These are phyloP conservation scores for Fragaria ananassa DNA, from an alignment of 306 rosid genomes.

Conservation along the genomic window DNA sequence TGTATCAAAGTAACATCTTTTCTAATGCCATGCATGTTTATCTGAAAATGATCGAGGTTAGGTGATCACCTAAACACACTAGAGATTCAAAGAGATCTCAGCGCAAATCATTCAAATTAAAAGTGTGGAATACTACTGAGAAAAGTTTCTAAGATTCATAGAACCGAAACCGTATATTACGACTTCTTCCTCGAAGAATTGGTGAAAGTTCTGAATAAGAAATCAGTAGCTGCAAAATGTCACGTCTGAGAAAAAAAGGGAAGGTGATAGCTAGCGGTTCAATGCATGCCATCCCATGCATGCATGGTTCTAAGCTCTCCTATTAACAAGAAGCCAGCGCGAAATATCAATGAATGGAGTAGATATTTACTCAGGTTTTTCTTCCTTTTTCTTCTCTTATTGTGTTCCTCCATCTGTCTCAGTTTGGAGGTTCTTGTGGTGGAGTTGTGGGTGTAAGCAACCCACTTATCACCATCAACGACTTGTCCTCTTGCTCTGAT, in stretches of 20 bases:
- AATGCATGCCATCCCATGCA: not conserved
- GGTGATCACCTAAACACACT: not conserved
- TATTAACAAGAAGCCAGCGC: not conserved
- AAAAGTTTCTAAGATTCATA: not conserved
- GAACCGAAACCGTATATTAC: not conserved
- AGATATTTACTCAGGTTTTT: not conserved
- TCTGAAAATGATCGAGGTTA: not conserved
- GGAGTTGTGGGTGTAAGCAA: slow-evolving; percentile 56
- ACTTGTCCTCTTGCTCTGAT: slow-evolving; percentile 83
- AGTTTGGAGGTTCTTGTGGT: slow-evolving; percentile 41
- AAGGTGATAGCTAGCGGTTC: not conserved
- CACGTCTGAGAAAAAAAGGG: not conserved
- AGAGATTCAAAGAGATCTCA: not conserved
- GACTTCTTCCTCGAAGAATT: not conserved
- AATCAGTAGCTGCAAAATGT: not conserved
- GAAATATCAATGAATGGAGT: not conserved
- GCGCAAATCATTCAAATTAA: not conserved
- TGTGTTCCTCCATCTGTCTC: slow-evolving; percentile 15
- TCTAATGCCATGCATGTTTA: not conserved
- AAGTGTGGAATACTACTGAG: not conserved
- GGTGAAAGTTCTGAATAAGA: not conserved
- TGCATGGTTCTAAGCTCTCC: not conserved
- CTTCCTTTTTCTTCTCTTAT: not conserved
- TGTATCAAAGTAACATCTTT: no score
- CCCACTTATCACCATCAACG: slow-evolving; percentile 73